A percentile compares a stretch with the other conserved stretches of the same genome.
Conservation (phyloP, 2,329 filamentous ascomycete species). For the Monosporascus sp. region DNA sequence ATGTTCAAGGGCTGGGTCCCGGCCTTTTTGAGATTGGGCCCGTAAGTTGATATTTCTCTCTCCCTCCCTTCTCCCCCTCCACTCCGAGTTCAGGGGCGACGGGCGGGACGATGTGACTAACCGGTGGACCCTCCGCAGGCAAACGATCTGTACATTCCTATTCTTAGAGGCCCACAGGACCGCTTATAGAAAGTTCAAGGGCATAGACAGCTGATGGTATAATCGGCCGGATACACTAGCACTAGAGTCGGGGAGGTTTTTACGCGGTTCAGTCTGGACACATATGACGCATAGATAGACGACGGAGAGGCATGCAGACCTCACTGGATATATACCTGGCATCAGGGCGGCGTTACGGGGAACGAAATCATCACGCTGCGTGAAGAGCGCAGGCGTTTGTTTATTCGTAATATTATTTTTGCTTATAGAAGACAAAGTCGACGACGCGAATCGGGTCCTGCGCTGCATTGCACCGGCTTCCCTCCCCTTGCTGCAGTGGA, state of each 20-base stretch:
- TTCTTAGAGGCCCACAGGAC: constrained; percentile 85
- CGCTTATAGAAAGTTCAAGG: constrained; percentile 56
- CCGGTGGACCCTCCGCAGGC: constrained; percentile 33
- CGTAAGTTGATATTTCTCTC: constrained; percentile 38
- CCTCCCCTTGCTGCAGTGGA: no score
- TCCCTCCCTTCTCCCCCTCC: background rate
- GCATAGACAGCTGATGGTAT: constrained; percentile 26
- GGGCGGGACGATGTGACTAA: background rate
- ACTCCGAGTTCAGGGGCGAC: background rate
- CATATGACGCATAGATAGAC: background rate
- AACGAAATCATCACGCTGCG: background rate
- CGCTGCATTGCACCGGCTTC: no score
- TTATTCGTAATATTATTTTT: no score
- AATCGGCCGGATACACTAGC: background rate
- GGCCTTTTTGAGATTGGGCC: constrained; percentile 60
- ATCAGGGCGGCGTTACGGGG: background rate
- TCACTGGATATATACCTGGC: background rate
- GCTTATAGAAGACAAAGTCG: no score
- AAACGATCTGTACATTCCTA: constrained; percentile 82
- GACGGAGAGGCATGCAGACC: background rate
- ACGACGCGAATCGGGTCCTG: no score
- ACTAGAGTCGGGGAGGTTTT: background rate
- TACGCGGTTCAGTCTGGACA: background rate
- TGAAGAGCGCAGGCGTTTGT: no score
- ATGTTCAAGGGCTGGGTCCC: constrained; percentile 90